Conservation (phyloP, 164 flowering plant genomes). For the Cinnamomum chago region DNA sequence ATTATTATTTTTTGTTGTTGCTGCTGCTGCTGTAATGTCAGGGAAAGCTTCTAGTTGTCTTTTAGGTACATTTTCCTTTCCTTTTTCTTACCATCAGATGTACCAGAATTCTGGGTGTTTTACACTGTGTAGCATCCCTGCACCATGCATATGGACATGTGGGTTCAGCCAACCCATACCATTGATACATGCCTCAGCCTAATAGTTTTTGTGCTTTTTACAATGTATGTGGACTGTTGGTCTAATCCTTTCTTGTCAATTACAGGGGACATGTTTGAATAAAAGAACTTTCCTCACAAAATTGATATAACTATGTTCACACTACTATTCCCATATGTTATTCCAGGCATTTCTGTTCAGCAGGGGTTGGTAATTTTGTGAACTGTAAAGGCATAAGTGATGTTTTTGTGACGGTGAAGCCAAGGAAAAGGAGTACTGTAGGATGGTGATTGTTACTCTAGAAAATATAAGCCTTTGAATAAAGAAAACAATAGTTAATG, state of each 20-base stretch:
- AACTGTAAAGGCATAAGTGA: background rate
- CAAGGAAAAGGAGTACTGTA: background rate
- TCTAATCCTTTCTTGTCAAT: background rate
- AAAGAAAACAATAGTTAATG: background rate
- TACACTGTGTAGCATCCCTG: background rate
- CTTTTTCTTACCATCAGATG: no score
- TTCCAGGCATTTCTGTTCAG: background rate
- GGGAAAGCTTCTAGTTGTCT: no score
- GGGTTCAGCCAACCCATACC: background rate
- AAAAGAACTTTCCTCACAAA: no score
- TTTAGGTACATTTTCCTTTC: no score
- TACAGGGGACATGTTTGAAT: no score
- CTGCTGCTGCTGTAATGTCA: no score
- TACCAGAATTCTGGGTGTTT: no score
- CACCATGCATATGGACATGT: background rate
- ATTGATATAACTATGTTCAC: background rate
- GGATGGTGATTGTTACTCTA: background rate
- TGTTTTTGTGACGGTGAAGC: conserved; percentile 3
- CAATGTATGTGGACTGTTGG: background rate
- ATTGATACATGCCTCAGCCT: background rate
- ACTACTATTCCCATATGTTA: background rate
- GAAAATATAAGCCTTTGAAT: background rate
- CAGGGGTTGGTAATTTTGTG: conserved; percentile 2
- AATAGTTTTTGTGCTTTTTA: no score
- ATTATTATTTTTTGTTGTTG: no score